A percentile compares a stretch with the other conserved stretches of the same genome.
These are phyloP conservation scores for Amphicarpaea edgeworthii DNA, from an alignment of 306 rosid genomes.

Conservation along the genomic window DNA sequence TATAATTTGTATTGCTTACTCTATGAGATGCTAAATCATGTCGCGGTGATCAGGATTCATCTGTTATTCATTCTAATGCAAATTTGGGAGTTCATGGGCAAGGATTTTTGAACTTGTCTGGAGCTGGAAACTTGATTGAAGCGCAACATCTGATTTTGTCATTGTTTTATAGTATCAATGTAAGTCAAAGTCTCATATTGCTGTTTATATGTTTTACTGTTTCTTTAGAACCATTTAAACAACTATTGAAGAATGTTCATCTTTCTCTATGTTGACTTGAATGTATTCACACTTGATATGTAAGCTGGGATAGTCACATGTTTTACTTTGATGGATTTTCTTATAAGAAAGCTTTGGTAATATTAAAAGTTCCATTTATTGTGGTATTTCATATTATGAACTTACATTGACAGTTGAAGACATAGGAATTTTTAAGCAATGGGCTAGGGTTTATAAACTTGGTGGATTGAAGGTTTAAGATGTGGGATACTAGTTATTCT, in stretches of 20 bases:
- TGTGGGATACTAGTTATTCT: neutral
- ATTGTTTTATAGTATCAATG: constrained; percentile 76
- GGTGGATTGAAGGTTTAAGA: constrained; percentile 40
- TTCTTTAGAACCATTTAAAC: constrained; percentile 16
- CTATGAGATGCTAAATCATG: constrained; percentile 43
- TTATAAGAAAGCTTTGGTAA: constrained; percentile 36
- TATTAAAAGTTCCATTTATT: constrained; percentile 16
- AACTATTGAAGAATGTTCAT: constrained; percentile 16
- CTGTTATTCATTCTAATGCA: constrained; percentile 89
- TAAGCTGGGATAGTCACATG: constrained; percentile 18
- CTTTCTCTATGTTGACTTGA: constrained; percentile 35
- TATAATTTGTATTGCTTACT: constrained; percentile 42
- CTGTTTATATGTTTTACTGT: constrained; percentile 17
- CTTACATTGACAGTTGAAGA: constrained; percentile 31
- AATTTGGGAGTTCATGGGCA: constrained; percentile 98
- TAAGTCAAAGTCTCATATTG: constrained; percentile 53
- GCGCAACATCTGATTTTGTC: constrained; percentile 88
- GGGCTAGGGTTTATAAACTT: constrained; percentile 12
- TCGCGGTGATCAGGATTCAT: constrained; percentile 73
- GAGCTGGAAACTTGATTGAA: constrained; percentile 93
- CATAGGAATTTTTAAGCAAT: constrained; percentile 10
- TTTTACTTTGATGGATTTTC: constrained; percentile 39
- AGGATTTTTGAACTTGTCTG: constrained; percentile 90
- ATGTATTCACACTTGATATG: constrained; percentile 29
- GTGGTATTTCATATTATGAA: constrained; percentile 5